phyloP scores from a whole-genome alignment of 2,329 filamentous ascomycete genomes.

The Corynespora cassiicola region DNA sequence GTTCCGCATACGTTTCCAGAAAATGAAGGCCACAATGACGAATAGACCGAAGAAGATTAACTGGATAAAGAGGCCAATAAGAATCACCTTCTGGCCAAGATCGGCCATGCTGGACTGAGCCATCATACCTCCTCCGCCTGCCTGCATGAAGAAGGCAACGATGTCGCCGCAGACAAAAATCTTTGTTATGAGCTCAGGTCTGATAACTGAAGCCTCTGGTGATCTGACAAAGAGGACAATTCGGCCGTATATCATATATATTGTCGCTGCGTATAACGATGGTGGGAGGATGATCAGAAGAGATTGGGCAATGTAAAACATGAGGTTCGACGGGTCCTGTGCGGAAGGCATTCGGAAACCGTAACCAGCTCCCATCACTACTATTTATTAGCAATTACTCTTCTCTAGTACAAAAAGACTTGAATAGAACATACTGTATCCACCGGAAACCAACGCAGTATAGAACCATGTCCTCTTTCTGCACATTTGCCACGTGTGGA shows the following conservation, averaged over 20 bases:
- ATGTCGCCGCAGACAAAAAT: constrained; percentile 61
- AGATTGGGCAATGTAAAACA: constrained; percentile 40
- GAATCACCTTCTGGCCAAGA: constrained; percentile 8
- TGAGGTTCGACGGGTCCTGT: constrained; percentile 1
- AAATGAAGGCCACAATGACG: constrained; percentile 13
- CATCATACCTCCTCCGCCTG: constrained; percentile 19
- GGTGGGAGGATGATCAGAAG: constrained; percentile 46
- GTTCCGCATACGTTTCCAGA: constrained; percentile 9
- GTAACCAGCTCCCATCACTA: constrained; percentile 13
- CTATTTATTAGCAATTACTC: neutral
- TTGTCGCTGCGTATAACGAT: constrained; percentile 48
- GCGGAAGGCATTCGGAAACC: constrained; percentile 7
- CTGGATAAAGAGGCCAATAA: constrained; percentile 18
- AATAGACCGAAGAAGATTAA: constrained; percentile 21
- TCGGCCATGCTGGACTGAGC: constrained; percentile 2
- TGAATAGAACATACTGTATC: constrained; percentile 11
- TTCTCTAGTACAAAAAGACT: neutral
- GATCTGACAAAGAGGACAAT: constrained; percentile 44
- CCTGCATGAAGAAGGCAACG: constrained; percentile 57
- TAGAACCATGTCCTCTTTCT: constrained; percentile 11
- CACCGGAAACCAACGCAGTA: constrained; percentile 7
- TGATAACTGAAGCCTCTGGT: constrained; percentile 47
- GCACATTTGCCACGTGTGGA: constrained; percentile 7
- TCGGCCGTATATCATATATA: constrained; percentile 49
- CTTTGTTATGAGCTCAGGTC: constrained; percentile 53